phyloP scores from a whole-genome alignment of 306 rosid genomes.

The Prunus dulcis region DNA sequence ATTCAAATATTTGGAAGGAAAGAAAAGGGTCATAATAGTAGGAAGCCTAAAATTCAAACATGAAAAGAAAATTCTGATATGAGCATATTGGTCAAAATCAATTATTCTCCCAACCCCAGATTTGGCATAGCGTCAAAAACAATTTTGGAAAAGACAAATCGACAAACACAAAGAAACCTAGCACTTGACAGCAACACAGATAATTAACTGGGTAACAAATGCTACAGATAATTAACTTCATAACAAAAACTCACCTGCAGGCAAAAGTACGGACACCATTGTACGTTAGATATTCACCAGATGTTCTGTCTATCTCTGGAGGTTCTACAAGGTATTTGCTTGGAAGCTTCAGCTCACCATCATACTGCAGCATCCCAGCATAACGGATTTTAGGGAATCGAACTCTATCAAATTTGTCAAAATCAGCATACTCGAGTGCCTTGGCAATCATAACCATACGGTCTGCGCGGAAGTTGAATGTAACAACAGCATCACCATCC shows the following conservation, averaged over 20 bases:
- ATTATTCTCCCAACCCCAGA: not conserved
- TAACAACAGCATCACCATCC: conserved; percentile 98
- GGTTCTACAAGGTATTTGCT: conserved; percentile 87
- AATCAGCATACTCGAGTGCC: conserved; percentile 83
- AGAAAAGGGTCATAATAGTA: not conserved
- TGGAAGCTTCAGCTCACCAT: conserved; percentile 97
- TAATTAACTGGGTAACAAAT: too few species aligned
- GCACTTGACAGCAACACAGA: not conserved
- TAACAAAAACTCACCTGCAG: conserved; percentile 65
- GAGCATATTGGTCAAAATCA: not conserved
- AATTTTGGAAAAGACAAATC: not conserved
- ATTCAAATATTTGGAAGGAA: not conserved
- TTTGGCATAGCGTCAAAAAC: not conserved
- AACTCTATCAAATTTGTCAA: conserved; percentile 91
- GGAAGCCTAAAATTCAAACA: not conserved
- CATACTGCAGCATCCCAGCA: conserved; percentile 99
- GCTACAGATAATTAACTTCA: not conserved
- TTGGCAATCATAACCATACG: conserved; percentile 97
- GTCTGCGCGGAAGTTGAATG: conserved; percentile 93
- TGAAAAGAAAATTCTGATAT: not conserved
- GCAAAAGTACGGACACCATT: conserved; percentile 92
- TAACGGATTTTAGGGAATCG: conserved; percentile 80
- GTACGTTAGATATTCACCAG: conserved; percentile 91
- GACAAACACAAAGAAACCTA: not conserved
- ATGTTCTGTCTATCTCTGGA: conserved; percentile 94